Conservation (phyloP, 768 basidiomycete species). For the Pulveroboletus sp. region DNA sequence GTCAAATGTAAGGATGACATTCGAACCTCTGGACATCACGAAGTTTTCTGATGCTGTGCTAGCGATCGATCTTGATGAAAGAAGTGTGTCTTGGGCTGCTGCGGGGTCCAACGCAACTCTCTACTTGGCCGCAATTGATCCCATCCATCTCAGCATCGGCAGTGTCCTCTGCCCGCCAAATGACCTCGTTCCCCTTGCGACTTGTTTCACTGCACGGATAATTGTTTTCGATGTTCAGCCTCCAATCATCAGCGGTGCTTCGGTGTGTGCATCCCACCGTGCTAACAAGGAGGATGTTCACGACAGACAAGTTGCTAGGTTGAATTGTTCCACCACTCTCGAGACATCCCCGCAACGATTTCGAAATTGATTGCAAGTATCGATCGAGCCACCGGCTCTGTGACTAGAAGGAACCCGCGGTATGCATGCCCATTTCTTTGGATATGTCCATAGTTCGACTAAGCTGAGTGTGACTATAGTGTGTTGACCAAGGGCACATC, state of each 20-base stretch:
- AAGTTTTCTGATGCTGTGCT: not conserved
- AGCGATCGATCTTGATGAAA: conserved; percentile 87
- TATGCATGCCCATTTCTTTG: conserved; percentile 22
- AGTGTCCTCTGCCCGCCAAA: conserved; percentile 79
- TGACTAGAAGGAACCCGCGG: conserved; percentile 79
- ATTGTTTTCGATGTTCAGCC: conserved; percentile 90
- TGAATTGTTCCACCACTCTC: conserved; percentile 92
- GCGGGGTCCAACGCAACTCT: conserved; percentile 89
- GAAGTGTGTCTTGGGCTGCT: conserved; percentile 76
- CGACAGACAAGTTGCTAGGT: conserved; percentile 42
- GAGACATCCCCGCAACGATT: conserved; percentile 86
- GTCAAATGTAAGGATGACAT: conserved; percentile 53
- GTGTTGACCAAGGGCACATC: conserved; percentile 81
- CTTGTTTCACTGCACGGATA: conserved; percentile 77
- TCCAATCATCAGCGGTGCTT: conserved; percentile 83
- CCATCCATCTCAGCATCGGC: conserved; percentile 81
- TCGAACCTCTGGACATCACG: not conserved
- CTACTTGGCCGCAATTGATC: conserved; percentile 78
- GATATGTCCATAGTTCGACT: not conserved
- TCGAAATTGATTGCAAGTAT: conserved; percentile 73
- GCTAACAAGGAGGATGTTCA: not conserved
- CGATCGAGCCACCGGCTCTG: conserved; percentile 71
- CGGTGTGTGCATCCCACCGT: conserved; percentile 44
- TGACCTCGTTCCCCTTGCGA: conserved; percentile 70
- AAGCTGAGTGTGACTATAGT: conserved; percentile 37